Conservation (phyloP, 2,329 filamentous ascomycete genomes). For the Emmonsiellopsis sp. region DNA sequence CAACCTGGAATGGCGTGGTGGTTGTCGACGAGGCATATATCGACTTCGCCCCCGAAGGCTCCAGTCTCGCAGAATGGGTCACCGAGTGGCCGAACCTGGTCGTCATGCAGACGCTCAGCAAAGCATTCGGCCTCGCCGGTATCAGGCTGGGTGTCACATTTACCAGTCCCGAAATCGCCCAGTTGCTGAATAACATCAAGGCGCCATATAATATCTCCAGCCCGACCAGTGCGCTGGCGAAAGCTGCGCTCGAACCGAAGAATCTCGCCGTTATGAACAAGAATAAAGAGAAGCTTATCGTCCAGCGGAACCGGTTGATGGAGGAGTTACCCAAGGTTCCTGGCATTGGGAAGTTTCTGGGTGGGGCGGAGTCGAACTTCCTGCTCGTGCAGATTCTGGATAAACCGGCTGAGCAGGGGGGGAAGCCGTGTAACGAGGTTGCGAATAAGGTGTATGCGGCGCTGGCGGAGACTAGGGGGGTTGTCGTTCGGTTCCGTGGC, state of each 20-base stretch:
- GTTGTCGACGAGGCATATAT: slow-evolving; percentile 95
- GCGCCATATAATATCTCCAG: slow-evolving; percentile 93
- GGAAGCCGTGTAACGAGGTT: slow-evolving; percentile 66
- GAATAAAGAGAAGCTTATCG: slow-evolving; percentile 61
- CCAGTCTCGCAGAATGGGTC: slow-evolving; percentile 85
- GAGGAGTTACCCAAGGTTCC: slow-evolving; percentile 62
- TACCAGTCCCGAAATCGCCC: slow-evolving; percentile 62
- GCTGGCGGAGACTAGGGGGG: slow-evolving; percentile 75
- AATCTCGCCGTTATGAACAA: slow-evolving; percentile 65
- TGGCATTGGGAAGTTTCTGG: slow-evolving; percentile 72
- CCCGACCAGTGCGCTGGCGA: slow-evolving; percentile 74
- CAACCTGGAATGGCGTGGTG: slow-evolving; percentile 90
- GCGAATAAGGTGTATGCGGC: slow-evolving; percentile 75
- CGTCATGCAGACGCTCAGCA: slow-evolving; percentile 97
- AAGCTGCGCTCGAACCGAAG: slow-evolving; percentile 56
- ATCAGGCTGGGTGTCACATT: slow-evolving; percentile 87
- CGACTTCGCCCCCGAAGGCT: slow-evolving; percentile 73
- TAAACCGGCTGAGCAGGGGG: slow-evolving; percentile 41
- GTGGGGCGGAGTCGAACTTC: slow-evolving; percentile 79
- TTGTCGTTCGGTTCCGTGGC: slow-evolving; percentile 88
- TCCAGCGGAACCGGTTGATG: slow-evolving; percentile 69
- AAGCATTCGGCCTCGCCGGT: slow-evolving; percentile 91
- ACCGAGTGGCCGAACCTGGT: slow-evolving; percentile 89
- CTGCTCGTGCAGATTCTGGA: slow-evolving; percentile 82
- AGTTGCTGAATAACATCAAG: slow-evolving; percentile 81